Base-by-base conservation (phyloP, 169 alveolate genomes). In the Eimeria mitis region DNA sequence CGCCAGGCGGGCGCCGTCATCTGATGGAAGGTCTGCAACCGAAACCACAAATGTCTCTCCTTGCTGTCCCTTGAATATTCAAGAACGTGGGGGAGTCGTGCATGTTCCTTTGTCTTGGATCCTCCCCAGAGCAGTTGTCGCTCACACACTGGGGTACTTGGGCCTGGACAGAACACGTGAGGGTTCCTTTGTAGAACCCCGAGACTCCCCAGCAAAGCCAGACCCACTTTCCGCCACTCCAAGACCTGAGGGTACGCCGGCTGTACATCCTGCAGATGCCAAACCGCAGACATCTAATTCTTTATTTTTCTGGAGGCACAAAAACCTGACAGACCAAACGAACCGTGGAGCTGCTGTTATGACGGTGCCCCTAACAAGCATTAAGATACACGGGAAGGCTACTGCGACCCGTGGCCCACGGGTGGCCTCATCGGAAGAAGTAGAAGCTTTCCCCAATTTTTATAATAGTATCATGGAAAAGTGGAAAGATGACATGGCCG, bases 21-120 rank as follows among this genome's bases (percentile, higher is more conserved):
- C 81, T n/a, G 79, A 61, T 40, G 65, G 65, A 65, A 85, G 63
- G 28, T 25, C 71, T 16, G 78, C 31, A 68, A 19, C 40, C 54
- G 95, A 89, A 40, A 37, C 44, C 40, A 8, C 59, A 71, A 21
- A 2, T 42, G 59, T 59, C 47, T 34, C 76, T 9, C 52, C 95
- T 19, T 52, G 79, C 61, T 37, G 49, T 47, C 94, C 94, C 0
- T 25, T 84, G 19, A 70, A 61, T 25, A 79, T 92, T 47, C 65
- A 49, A 21, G 85, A 84, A 23, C 52, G 44, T 8, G 96, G 94
- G 31, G 96, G 96, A 1, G 42, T 79, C 19, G 94, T 11, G 54
- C 92, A 92, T 56, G 31, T 92, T 11, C 96, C 96, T 47, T 61
- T 92, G 61, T 47, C 96, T 16, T 92, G 96, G 96, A 75, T 70